Evolutionary conservation across 1,284 basidiomycete genomes (phyloP).

Genomic region (Anthracocystis panici-leucophaei): DNA sequence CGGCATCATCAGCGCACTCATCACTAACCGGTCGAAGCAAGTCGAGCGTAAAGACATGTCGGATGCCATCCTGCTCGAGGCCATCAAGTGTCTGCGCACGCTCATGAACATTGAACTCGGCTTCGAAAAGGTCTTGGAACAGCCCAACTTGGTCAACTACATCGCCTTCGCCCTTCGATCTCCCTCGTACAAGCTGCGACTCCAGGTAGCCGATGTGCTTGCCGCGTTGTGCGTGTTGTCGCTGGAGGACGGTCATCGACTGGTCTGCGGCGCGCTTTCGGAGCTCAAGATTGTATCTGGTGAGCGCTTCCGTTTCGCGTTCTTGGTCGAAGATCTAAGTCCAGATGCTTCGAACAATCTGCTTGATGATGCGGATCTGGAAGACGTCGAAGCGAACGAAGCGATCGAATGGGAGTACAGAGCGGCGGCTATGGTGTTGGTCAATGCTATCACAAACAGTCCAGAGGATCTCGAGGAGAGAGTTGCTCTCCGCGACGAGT

Average conservation of each 20-base stretch:
- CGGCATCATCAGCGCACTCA: slow-evolving; percentile 26
- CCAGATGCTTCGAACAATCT: slow-evolving; percentile 71
- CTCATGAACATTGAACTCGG: slow-evolving; percentile 87
- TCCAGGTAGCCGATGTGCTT: slow-evolving; percentile 81
- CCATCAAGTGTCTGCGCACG: slow-evolving; percentile 82
- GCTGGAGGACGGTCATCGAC: slow-evolving; percentile 78
- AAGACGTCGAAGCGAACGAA: slow-evolving; percentile 33
- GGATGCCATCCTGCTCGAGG: slow-evolving; percentile 56
- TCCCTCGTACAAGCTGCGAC: slow-evolving; percentile 77
- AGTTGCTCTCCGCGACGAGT: slow-evolving; percentile 82
- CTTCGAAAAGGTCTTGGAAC: slow-evolving; percentile 78
- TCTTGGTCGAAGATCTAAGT: slow-evolving; percentile 77
- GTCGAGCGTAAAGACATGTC: slow-evolving; percentile 59
- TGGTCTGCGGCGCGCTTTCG: slow-evolving; percentile 81
- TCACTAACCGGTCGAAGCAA: slow-evolving; percentile 18
- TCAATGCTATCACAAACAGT: slow-evolving; percentile 84
- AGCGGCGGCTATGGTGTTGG: slow-evolving; percentile 78
- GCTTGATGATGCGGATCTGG: slow-evolving; percentile 63
- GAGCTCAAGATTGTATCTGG: slow-evolving; percentile 81
- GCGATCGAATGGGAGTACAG: slow-evolving; percentile 81
- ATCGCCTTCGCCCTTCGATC: slow-evolving; percentile 80
- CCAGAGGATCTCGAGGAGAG: slow-evolving; percentile 83
- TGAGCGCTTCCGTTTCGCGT: slow-evolving; percentile 84
- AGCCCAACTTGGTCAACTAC: slow-evolving; percentile 78
- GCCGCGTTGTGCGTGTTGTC: slow-evolving; percentile 85